These are phyloP conservation scores for Fusarium sp. DNA, from an alignment of 2,329 filamentous ascomycete genomes.

Conservation along the genomic window DNA sequence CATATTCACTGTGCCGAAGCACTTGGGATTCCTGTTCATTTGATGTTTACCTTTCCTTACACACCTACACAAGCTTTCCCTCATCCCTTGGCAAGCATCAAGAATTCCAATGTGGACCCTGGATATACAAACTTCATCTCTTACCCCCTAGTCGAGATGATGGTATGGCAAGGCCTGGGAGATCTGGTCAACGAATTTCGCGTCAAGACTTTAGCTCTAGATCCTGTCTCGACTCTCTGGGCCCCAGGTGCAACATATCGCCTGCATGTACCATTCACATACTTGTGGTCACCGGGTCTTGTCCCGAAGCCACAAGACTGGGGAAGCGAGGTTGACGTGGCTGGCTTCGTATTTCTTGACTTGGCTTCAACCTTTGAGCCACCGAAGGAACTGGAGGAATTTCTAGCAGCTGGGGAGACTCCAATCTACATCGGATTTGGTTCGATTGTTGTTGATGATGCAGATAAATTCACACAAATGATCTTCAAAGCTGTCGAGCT, in stretches of 20 bases:
- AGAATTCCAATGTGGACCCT: constrained; percentile 73
- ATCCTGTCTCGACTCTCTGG: constrained; percentile 79
- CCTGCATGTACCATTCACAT: constrained; percentile 78
- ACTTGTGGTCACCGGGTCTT: constrained; percentile 73
- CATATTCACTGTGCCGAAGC: constrained; percentile 83
- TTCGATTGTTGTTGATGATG: constrained; percentile 77
- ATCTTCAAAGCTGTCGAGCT: constrained; percentile 73
- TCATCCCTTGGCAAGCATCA: constrained; percentile 80
- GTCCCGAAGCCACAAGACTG: constrained; percentile 74
- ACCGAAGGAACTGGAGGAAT: constrained; percentile 61
- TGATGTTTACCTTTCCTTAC: constrained; percentile 92
- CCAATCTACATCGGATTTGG: constrained; percentile 81
- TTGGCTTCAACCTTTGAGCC: constrained; percentile 69
- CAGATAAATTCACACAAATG: constrained; percentile 72
- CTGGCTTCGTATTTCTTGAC: constrained; percentile 81
- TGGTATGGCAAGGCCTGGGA: constrained; percentile 89
- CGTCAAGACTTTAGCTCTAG: constrained; percentile 71
- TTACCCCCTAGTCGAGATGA: constrained; percentile 82
- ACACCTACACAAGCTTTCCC: constrained; percentile 79
- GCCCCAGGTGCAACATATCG: constrained; percentile 77
- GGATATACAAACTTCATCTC: constrained; percentile 82
- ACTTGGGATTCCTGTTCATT: constrained; percentile 76
- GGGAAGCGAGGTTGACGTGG: constrained; percentile 74
- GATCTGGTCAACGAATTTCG: constrained; percentile 81
- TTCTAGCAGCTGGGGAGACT: constrained; percentile 63